Evolutionary conservation across 2,329 filamentous ascomycete species (phyloP).

Genomic region (Diaporthe citrichinensis): DNA sequence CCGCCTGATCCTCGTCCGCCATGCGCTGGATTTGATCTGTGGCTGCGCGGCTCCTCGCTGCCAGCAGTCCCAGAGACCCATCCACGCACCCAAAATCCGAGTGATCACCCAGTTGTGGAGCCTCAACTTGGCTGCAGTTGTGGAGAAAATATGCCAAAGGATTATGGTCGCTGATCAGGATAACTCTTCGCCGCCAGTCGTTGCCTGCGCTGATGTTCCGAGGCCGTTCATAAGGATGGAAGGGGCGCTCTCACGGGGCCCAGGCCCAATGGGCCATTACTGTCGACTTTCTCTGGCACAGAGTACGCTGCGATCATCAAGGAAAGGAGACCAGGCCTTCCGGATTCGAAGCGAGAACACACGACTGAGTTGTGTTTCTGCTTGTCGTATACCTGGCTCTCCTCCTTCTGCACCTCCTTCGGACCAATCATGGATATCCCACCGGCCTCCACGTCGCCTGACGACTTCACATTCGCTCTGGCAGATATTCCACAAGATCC

Average conservation of each 20-base stretch:
- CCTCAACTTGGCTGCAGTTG: conserved; percentile 7
- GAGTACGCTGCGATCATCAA: neutral
- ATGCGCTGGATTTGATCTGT: neutral
- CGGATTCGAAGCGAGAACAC: neutral
- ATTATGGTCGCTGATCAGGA: conserved; percentile 5
- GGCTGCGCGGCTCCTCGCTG: conserved; percentile 19
- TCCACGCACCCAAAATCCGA: neutral
- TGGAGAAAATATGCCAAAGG: conserved; percentile 17
- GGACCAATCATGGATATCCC: neutral
- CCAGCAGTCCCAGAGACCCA: neutral
- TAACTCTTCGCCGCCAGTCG: neutral
- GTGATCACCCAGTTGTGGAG: conserved; percentile 4
- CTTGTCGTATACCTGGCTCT: neutral
- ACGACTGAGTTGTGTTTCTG: neutral
- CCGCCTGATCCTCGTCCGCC: neutral
- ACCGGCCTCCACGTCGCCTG: neutral
- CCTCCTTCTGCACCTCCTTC: neutral
- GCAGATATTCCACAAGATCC: conserved; percentile 51
- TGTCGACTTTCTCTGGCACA: neutral
- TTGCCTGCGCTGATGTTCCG: conserved; percentile 16
- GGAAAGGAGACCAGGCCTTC: neutral
- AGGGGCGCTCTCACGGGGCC: neutral
- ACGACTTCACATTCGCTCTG: neutral
- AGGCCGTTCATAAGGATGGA: conserved; percentile 7
- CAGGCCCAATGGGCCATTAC: neutral